Base-by-base conservation (phyloP, 2,329 filamentous ascomycete species). In the Aspergillus brasiliensis region DNA sequence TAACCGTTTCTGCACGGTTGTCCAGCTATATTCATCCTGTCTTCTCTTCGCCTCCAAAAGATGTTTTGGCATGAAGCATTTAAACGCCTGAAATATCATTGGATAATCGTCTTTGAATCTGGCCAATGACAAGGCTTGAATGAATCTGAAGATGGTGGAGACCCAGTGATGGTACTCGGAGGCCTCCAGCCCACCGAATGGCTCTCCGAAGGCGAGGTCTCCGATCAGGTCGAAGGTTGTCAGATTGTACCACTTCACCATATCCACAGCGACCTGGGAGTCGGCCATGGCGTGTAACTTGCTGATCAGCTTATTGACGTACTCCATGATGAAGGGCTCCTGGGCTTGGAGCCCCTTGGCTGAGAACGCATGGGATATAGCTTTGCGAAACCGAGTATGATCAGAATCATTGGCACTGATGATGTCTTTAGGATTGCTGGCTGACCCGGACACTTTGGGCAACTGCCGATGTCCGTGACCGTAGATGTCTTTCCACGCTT, bases 351-450 rank as follows among this genome's bases (percentile, higher is more conserved):
- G 58, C 1, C 75, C 74, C 49, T 73, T 73, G 42, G 78, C 75
- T 0, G 76, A 78, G 58, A 81, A 81, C 0, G 75, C 77, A 57
- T 74, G 73, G 4, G 69, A 56, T 8, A 81, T 58, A 2, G 70
- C 54, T 0, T 66, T 62, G 21, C 77, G 71, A 38, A 62, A 58
- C 3, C 69, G 68, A 10, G 56, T 46, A 46, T 75, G 72, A 11
- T 72, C 61, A n/a, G n/a, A 28, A 17, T 56, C 52, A 13, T 65
- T 60, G 17, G 65, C 37, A 13, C 47, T 56, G 31, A 65, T 53
- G 7, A 68, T 66, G 21, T 63, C 58, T 4, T 19, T 13, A 6
- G 38, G 19, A 34, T 42, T 56, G 40, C 17, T 56, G 23, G 42
- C n/a, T 4, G 55, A 64, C 8, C 10, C 13, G 3, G 28, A 1